These are phyloP conservation scores for Sonneratia alba DNA, from an alignment of 345 rosid genomes.

Conservation along the genomic window DNA sequence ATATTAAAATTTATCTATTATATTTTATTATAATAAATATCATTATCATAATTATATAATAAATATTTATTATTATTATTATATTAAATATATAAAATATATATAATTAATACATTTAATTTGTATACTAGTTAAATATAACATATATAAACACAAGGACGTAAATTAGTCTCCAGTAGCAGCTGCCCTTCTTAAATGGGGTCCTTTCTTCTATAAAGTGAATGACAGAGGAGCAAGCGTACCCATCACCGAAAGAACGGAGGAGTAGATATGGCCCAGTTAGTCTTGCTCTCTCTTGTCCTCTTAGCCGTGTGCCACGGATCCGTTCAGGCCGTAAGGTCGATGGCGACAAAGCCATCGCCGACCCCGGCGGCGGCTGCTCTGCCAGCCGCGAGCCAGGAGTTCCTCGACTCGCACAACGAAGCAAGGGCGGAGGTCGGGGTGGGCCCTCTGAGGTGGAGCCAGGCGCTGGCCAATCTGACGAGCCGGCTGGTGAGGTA, in stretches of 20 bases:
- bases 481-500: constrained; percentile 37
- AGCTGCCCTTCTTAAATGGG: background rate
- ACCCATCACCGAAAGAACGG: background rate
- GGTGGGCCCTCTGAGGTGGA: constrained; percentile 61
- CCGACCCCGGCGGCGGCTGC: background rate
- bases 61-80: too few relatives aligned
- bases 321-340: constrained; percentile 7
- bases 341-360: constrained; percentile 3
- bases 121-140: too few relatives aligned
- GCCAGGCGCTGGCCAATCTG: constrained; percentile 40
- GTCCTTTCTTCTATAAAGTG: background rate
- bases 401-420: constrained; percentile 61
- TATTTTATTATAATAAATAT: too few relatives aligned
- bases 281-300: constrained; percentile 19
- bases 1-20: too few relatives aligned
- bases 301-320: constrained; percentile 19
- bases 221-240: background rate
- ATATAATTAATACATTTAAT: too few relatives aligned
- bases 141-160: too few relatives aligned
- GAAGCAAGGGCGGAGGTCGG: constrained; percentile 61
- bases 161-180: too few relatives aligned
- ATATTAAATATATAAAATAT: too few relatives aligned
- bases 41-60: too few relatives aligned
- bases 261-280: constrained; percentile 20
- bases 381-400: constrained; percentile 26